Evolutionary conservation across 2,329 filamentous ascomycete species (phyloP).

Genomic region (Cladosporium oxysporum): DNA sequence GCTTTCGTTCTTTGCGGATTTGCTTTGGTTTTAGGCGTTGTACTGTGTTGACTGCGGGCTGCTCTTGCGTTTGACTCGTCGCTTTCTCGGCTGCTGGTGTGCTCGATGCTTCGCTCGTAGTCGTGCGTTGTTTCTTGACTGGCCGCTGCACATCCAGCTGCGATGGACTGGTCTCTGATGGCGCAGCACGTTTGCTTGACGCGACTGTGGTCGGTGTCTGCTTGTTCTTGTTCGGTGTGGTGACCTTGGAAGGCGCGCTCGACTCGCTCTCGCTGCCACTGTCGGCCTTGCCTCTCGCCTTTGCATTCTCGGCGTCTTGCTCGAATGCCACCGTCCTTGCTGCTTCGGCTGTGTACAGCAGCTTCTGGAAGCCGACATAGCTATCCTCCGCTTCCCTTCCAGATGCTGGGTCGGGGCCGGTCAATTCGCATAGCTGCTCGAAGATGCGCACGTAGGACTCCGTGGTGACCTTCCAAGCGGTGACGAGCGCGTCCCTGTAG

Average conservation of each 20-base stretch:
- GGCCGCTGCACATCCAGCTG: neutral
- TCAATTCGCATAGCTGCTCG: conserved; percentile 29
- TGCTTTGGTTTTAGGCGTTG: conserved; percentile 14
- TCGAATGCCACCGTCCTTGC: conserved; percentile 27
- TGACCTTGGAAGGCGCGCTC: neutral
- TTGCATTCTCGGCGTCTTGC: neutral
- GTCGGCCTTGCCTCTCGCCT: conserved; percentile 2
- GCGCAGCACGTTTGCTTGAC: conserved; percentile 3
- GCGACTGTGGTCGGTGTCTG: neutral
- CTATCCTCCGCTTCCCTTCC: conserved; percentile 26
- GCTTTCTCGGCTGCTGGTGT: neutral
- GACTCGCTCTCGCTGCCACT: neutral
- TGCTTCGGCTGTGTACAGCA: conserved; percentile 27
- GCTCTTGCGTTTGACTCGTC: neutral
- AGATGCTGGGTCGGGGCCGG: conserved; percentile 29
- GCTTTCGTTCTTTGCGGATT: conserved; percentile 9
- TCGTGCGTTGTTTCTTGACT: conserved; percentile 9
- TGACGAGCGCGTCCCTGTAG: conserved; percentile 32
- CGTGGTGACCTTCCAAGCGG: conserved; percentile 33
- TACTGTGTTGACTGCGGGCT: neutral
- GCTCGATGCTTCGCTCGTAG: neutral
- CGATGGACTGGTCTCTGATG: conserved; percentile 6
- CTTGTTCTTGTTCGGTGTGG: neutral
- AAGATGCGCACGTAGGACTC: conserved; percentile 34
- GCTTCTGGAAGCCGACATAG: conserved; percentile 29